Conservation (phyloP, 2,329 filamentous ascomycete genomes). For the Furcasterigmium furcatum region DNA sequence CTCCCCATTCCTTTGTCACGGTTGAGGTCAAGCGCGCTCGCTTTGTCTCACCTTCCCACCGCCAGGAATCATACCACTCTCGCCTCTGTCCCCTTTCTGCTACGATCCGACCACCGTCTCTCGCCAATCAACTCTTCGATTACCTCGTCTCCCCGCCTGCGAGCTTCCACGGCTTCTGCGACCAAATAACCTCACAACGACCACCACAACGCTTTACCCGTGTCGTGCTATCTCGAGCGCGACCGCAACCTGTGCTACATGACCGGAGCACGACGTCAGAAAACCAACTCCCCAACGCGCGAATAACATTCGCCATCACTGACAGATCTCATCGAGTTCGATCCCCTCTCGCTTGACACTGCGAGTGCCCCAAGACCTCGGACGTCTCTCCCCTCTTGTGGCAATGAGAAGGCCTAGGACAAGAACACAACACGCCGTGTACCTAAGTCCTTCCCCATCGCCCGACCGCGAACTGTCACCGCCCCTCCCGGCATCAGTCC, state of each 20-base stretch:
- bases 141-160: not conserved
- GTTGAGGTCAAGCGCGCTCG: not conserved
- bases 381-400: conserved; percentile 8
- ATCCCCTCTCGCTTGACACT: too few relatives aligned
- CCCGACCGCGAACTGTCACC: conserved; percentile 37
- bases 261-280: too few relatives aligned
- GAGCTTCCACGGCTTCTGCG: too few relatives aligned
- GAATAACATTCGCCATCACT: too few relatives aligned
- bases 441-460: conserved; percentile 35
- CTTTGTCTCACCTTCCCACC: not conserved
- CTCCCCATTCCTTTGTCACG: conserved; percentile 10
- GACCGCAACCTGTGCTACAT: too few relatives aligned
- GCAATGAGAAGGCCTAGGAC: conserved; percentile 45
- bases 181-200: too few relatives aligned
- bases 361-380: not conserved
- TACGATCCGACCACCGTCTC: too few relatives aligned
- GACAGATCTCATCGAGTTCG: too few relatives aligned
- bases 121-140: not conserved
- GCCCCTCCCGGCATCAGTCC: conserved; percentile 35
- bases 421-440: conserved; percentile 40
- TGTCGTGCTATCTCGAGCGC: too few relatives aligned
- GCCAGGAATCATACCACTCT: too few relatives aligned
- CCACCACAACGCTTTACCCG: too few relatives aligned
- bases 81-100: not conserved
- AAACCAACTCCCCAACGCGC: too few relatives aligned